Conservation (phyloP, 495 filamentous ascomycete genomes). For the Saxophila tyrrhenica region DNA sequence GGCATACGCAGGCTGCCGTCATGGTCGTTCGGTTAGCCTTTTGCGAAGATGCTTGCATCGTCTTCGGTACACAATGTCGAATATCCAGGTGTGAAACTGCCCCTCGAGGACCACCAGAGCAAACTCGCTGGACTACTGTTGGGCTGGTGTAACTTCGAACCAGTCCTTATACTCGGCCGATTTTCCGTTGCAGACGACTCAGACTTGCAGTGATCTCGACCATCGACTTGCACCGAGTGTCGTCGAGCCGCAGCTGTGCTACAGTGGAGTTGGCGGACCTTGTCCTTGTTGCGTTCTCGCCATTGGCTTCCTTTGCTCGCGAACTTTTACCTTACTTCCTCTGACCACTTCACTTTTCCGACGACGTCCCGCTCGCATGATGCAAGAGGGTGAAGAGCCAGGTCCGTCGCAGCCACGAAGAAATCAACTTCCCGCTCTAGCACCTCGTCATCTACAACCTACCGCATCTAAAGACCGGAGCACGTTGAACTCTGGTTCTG, state of each 20-base stretch:
- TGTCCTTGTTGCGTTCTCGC: neutral
- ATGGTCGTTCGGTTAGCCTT: neutral
- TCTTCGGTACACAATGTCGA: neutral
- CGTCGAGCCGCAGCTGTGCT: neutral
- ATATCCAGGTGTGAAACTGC: neutral
- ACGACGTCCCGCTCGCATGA: neutral
- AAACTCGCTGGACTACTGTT: neutral
- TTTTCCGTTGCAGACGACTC: neutral
- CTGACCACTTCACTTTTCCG: neutral
- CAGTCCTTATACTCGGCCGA: neutral
- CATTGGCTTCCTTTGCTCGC: conserved; percentile 9
- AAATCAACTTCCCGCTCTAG: conserved; percentile 5
- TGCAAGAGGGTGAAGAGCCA: conserved; percentile 3
- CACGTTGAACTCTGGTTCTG: neutral
- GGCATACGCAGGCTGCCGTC: neutral
- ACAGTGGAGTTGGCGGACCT: neutral
- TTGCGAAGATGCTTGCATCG: neutral
- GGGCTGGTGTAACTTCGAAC: neutral
- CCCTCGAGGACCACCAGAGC: neutral
- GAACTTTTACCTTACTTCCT: conserved; percentile 1
- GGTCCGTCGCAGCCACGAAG: neutral
- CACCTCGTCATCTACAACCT: conserved; percentile 4
- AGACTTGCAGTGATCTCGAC: neutral
- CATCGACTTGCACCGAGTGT: neutral
- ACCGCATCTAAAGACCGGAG: conserved; percentile 1